Evolutionary conservation across 768 basidiomycete genomes (phyloP).

Genomic region (Tricholoma flavovirens): DNA sequence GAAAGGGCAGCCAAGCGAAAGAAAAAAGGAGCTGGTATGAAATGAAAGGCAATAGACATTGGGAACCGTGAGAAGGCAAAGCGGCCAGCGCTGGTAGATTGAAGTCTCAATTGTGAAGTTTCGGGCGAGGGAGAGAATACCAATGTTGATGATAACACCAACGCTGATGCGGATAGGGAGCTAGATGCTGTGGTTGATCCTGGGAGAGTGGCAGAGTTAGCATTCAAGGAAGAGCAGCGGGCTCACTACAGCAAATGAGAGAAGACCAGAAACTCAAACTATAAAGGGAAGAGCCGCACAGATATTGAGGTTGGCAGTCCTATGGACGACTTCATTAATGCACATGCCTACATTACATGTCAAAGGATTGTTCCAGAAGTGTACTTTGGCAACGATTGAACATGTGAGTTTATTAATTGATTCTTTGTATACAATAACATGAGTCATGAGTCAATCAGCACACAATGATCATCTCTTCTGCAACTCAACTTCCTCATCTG

Average conservation of each 20-base stretch:
- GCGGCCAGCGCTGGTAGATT: not conserved
- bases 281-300: slow-evolving; percentile 15
- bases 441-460: slow-evolving; percentile 1
- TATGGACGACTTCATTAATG: slow-evolving; percentile 11
- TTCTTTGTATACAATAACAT: not conserved
- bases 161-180: too few relatives aligned
- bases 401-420: not conserved
- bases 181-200: too few relatives aligned
- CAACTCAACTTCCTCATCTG: not conserved
- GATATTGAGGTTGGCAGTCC: not conserved
- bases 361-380: not conserved
- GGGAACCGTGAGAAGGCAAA: not conserved
- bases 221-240: not conserved
- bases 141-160: not conserved
- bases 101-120: not conserved
- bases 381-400: slow-evolving; percentile 5
- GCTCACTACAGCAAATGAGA: not conserved
- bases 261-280: not conserved
- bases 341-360: not conserved
- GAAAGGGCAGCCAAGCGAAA: not conserved
- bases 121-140: not conserved
- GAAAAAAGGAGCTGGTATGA: not conserved
- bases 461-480: slow-evolving; percentile 4
- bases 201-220: not conserved
- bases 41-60: not conserved